Base-by-base conservation (phyloP, 306 rosid genomes). In the Quercus wislizeni region DNA sequence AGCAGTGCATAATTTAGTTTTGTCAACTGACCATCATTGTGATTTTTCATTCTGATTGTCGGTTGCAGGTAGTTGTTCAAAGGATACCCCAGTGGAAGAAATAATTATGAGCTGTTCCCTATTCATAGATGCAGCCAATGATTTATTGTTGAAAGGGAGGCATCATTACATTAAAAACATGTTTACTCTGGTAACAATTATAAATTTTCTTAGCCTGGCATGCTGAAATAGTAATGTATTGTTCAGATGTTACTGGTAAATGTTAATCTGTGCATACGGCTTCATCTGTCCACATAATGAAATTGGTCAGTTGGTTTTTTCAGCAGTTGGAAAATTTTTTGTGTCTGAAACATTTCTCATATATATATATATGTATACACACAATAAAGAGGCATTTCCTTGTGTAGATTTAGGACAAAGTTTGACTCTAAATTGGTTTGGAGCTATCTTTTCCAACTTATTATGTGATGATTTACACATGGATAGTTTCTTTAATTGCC, bases 31-130 rank as follows among this genome's bases (percentile, higher is more conserved):
- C n/a, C 19, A 62, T 1, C 35, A 25, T 62, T 5, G 69, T 28
- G 19, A 18, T 62, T 62, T 62, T 62, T n/a, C 69, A 27, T 28
- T 75, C 25, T 51, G 25, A 56, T 57, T 68, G 55, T 76, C 63
- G 55, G 14, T 64, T 71, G 62, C 81, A 88, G 91, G 91, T 83
- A 69, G 85, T 83, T 76, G 83, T 88, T 75, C 91, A 81, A 69
- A 83, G 86, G 83, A 38, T 88, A 38, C 91, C 91, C 35, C 89
- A 88, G 82, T 71, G 88, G 89, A 85, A 88, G 79, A 88, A 85
- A 83, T 88, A 69, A 81, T 55, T 2, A 19, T 51, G 65, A 38
- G 72, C 69, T 51, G 20, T 19, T 1, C 51, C 61, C 69, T 23
- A 20, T 23, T 9, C 20, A 20, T 64, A 27, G 8, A 52, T 12